A percentile compares a stretch with the other conserved stretches of the same genome.
Evolutionary conservation across 768 basidiomycete genomes (phyloP).

Genomic region (Pleurotus platypus): DNA sequence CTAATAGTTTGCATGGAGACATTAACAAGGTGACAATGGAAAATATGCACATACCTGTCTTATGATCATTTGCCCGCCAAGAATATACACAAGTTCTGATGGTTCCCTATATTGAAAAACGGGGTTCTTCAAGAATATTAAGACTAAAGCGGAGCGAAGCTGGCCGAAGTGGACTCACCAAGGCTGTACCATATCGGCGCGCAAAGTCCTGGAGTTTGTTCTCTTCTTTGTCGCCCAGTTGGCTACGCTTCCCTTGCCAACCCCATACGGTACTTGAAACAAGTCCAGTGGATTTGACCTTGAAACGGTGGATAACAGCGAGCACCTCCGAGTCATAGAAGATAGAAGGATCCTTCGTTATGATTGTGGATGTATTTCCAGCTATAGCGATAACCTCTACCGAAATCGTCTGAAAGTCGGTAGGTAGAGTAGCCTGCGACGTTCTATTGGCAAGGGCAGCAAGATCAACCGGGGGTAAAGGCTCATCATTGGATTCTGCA

Average conservation of each 20-base stretch:
- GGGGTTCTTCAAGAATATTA: slow-evolving; percentile 25
- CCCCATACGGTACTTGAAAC: slow-evolving; percentile 72
- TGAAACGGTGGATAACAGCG: slow-evolving; percentile 65
- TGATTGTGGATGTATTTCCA: slow-evolving; percentile 42
- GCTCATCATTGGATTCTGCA: slow-evolving; percentile 36
- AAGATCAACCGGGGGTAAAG: slow-evolving; percentile 48
- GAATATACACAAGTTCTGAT: slow-evolving; percentile 50
- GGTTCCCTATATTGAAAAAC: slow-evolving; percentile 66
- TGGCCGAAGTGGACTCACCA: slow-evolving; percentile 39
- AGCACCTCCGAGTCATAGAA: slow-evolving; percentile 77
- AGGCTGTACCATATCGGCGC: slow-evolving; percentile 63
- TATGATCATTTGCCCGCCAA: slow-evolving; percentile 71
- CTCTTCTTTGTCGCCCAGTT: slow-evolving; percentile 56
- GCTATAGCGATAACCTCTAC: slow-evolving; percentile 65
- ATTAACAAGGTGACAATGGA: background rate
- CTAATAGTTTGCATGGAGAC: slow-evolving; percentile 25
- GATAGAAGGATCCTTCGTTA: slow-evolving; percentile 44
- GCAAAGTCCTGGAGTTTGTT: slow-evolving; percentile 69
- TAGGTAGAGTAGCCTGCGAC: slow-evolving; percentile 17
- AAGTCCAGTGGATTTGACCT: slow-evolving; percentile 60
- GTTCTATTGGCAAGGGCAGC: slow-evolving; percentile 27
- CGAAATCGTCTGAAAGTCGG: slow-evolving; percentile 56
- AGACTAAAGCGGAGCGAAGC: slow-evolving; percentile 3
- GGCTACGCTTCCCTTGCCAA: slow-evolving; percentile 63
- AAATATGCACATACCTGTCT: slow-evolving; percentile 54